Percentiles rank a stretch among this genome's conserved stretches.
Conservation (phyloP, 83 land plant species). For the Diphasiastrum complanatum region DNA sequence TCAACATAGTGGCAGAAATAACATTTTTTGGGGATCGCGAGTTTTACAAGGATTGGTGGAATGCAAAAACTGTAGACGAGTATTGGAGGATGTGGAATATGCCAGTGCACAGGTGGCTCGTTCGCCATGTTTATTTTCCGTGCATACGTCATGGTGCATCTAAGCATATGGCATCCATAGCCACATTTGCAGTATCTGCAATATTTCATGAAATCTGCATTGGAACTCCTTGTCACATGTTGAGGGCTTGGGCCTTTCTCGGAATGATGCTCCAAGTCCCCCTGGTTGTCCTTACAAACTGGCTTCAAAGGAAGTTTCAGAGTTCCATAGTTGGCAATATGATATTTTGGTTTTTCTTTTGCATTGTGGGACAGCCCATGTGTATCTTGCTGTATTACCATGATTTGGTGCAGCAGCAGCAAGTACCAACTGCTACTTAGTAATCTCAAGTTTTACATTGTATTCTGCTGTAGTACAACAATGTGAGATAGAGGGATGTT, state of each 20-base stretch:
- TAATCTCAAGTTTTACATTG: too few relatives aligned
- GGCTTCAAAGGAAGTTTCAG: constrained; percentile 57
- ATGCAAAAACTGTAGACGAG: too few relatives aligned
- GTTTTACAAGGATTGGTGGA: too few relatives aligned
- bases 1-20: too few relatives aligned
- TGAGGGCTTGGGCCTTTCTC: constrained; percentile 85
- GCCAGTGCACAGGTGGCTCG: too few relatives aligned
- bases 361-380: constrained; percentile 44
- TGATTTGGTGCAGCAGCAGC: constrained; percentile 31
- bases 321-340: constrained; percentile 67
- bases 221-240: constrained; percentile 85
- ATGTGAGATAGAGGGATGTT: too few relatives aligned
- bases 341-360: constrained; percentile 43
- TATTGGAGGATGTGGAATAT: too few relatives aligned
- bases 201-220: constrained; percentile 75
- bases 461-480: too few relatives aligned
- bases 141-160: too few relatives aligned
- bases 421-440: too few relatives aligned
- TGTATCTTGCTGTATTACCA: constrained; percentile 40
- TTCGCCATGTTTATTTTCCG: too few relatives aligned
- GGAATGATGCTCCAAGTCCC: constrained; percentile 96
- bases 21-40: too few relatives aligned
- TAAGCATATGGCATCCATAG: constrained; percentile 47
- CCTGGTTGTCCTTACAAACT: constrained; percentile 73
- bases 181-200: constrained; percentile 54